Conservation (phyloP, 2,329 filamentous ascomycete genomes). For the Botrytis elliptica region DNA sequence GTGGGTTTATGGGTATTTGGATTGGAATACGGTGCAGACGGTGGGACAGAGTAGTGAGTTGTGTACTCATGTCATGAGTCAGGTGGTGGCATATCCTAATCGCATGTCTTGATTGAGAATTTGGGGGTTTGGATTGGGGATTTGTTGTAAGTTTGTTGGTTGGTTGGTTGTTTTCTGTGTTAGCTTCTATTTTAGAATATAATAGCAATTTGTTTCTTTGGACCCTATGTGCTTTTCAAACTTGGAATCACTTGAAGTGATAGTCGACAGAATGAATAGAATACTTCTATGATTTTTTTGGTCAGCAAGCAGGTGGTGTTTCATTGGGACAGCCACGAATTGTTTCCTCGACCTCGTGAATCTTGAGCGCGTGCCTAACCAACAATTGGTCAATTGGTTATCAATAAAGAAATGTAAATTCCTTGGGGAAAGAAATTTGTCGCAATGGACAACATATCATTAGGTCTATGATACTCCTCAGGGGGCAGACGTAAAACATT, state of each 20-base stretch:
- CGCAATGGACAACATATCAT: not conserved
- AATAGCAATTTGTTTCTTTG: not conserved
- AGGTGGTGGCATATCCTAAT: not conserved
- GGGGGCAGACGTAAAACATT: not conserved
- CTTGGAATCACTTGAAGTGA: not conserved
- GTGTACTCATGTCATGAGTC: slow-evolving; percentile 4
- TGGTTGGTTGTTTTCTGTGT: not conserved
- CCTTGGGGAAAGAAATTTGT: accelerated
- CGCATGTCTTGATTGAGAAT: not conserved
- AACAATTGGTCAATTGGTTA: not conserved
- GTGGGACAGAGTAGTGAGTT: slow-evolving; percentile 10
- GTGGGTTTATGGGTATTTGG: slow-evolving; percentile 7
- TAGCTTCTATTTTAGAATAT: not conserved
- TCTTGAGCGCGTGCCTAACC: not conserved
- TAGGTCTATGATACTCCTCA: not conserved
- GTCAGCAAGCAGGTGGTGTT: too few relatives aligned
- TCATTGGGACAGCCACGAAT: not conserved
- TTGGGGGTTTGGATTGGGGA: not conserved
- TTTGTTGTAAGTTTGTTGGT: not conserved
- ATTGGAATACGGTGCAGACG: not conserved
- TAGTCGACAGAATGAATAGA: not conserved
- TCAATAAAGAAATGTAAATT: not conserved
- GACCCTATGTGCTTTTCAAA: not conserved
- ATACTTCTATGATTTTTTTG: not conserved
- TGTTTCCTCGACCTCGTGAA: not conserved